phyloP scores from a whole-genome alignment of 345 rosid species.

The Streptanthus diversifolius region DNA sequence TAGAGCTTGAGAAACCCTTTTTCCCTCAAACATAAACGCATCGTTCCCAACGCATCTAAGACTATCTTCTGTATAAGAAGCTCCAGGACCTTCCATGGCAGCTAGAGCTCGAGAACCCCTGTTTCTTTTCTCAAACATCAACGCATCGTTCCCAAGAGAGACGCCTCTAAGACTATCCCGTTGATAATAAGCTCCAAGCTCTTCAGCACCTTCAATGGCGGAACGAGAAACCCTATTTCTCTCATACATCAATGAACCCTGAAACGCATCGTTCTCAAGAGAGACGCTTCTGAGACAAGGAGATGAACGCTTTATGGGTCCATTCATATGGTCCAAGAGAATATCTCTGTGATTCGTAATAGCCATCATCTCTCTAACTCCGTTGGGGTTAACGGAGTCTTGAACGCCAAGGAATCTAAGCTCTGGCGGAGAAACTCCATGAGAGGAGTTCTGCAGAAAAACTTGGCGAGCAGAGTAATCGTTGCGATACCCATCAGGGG shows the following conservation, averaged over 20 bases:
- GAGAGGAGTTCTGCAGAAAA: constrained; percentile 19
- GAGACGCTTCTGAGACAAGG: not conserved
- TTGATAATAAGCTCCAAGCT: not conserved
- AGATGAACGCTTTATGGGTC: constrained; percentile 24
- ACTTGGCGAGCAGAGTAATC: constrained; percentile 22
- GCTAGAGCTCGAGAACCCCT: too few relatives aligned
- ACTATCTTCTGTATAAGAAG: not conserved
- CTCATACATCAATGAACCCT: constrained; percentile 24
- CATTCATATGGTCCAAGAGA: constrained; percentile 34
- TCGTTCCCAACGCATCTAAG: not conserved
- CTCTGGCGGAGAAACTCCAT: constrained; percentile 15
- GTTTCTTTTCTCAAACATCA: constrained; percentile 22
- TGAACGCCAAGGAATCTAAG: constrained; percentile 33
- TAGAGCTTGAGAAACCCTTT: constrained; percentile 30
- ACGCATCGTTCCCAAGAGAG: not conserved
- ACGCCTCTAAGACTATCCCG: not conserved
- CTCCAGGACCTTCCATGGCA: too few relatives aligned
- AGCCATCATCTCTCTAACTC: constrained; percentile 34
- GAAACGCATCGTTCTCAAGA: not conserved
- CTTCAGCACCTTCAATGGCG: constrained; percentile 27
- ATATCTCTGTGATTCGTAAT: constrained; percentile 31
- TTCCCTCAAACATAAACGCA: constrained; percentile 20
- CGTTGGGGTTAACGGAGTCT: constrained; percentile 27
- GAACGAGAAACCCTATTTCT: constrained; percentile 30
- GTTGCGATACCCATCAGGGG: constrained; percentile 20